Base-by-base conservation (phyloP, 805 yeast genomes). In the Lipomyces yamadae region DNA sequence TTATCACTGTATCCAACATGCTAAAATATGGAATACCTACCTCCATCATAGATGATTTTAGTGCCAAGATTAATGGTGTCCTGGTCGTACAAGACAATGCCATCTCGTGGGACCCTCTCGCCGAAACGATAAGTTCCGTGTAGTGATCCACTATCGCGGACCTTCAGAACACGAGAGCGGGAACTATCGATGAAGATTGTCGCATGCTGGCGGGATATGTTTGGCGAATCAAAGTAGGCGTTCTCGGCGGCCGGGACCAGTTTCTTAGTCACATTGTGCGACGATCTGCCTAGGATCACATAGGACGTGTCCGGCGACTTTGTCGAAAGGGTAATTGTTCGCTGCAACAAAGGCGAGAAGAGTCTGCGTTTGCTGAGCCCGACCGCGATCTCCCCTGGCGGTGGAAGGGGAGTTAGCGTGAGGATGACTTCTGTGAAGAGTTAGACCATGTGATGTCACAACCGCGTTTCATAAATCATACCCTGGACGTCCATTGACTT, bases 131-230 rank as follows among this genome's bases (percentile, higher is more conserved):
- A 61, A 29, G 64, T 61, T 11, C 64, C 64, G 32, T 55, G 60
- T 1, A 54, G 52, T 8, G 64, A 61, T 15, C 64, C 60, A 37
- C 33, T 29, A 24, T 61, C 64, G 29, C 52, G 50, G 7, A 61
- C 57, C 18, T 24, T 35, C 30, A 61, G n/a, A 10, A 39, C 24
- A 11, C 33, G 30, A 24, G 34, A n/a, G 24, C n/a, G 37, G 39
- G 18, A 32, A 33, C 15, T 15, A 45, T 53, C 60, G 33, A 55
- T 34, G 24, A 39, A 54, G 29, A 42, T 32, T 10, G 53, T 35
- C 33, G 64, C 64, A 35, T 54, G 60, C 8, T 55, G 64, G 35
- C 64, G 58, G n/a, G 64, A 54, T 13, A 61, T 33, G 53, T 61
- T 55, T 5, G 64, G 60, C 8, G 61, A 30, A 35, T 55, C 50